Evolutionary conservation across 352 stramenopile genomes (phyloP), one percentile per base, ranked within the genome.

Genomic region (Phytophthora uliginosa): DNA sequence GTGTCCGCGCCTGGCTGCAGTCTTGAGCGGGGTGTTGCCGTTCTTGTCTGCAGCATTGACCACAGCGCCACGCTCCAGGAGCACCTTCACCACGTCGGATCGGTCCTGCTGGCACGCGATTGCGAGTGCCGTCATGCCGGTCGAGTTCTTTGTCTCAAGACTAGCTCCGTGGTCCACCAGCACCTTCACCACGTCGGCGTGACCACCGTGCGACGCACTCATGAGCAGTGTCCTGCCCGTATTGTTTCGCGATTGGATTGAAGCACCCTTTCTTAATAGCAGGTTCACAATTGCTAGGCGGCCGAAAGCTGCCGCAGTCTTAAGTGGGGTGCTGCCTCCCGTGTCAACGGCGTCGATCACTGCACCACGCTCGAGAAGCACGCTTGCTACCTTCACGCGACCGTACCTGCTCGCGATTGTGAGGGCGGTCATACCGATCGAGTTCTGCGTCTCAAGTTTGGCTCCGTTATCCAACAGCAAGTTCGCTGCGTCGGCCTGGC

Each of bases 141-240:
- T 7, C 9, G 40, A 38, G 24, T 28, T 47, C 33, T 55, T 47
- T 34, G 24, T 66, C 20, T 59, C 13, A 10, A 70, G 51, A 15
- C 20, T 47, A 22, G 63, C 63, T 33, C 53, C 42, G 10, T 58
- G 62, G 13, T 70, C 63, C 26, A 70, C 2, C 18, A 70, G 63
- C n/a, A 33, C 42, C 4, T 9, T 52, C 1, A 63, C 22, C 5
- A 65, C 54, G 20, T 65, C 45, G 17, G 22, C 20, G 24, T 70
- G 42, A 5, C 63, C 63, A 26, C 24, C 51, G 7, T n/a, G 18
- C 24, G 63, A 28, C 1, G 54, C 54, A 50, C 20, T 17, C 45
- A 70, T 65, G 4, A 65, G 45, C 5, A 45, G 20, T 18, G 36
- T 62, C 17, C 20, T 53, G 13, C 34, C 56, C 31, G 31, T 28